phyloP scores from a whole-genome alignment of 257 asterid species.

The Solanum ahanhuiri region DNA sequence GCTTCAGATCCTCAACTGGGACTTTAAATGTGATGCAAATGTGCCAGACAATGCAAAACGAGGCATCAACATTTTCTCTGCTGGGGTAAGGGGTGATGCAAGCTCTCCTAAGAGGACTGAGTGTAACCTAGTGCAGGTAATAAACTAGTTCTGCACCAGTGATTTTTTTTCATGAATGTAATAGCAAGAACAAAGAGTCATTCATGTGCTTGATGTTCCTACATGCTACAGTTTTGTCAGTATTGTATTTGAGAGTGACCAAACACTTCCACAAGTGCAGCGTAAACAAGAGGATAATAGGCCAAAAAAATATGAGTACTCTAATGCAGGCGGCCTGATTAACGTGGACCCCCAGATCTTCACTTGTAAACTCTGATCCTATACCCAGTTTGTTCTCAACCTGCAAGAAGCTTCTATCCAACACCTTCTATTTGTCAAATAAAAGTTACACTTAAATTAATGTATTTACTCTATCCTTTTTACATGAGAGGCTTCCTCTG shows the following conservation, averaged over 20 bases:
- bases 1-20: slow-evolving; percentile 96
- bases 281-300: neutral
- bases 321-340: neutral
- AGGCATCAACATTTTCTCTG: slow-evolving; percentile 45
- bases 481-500: neutral
- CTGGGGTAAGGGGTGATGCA: slow-evolving; percentile 38
- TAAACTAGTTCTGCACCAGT: slow-evolving; percentile 2
- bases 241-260: neutral
- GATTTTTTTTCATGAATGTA: neutral
- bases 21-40: slow-evolving; percentile 42
- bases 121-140: slow-evolving; percentile 76
- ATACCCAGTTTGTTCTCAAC: neutral
- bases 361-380: neutral
- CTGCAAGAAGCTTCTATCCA: neutral
- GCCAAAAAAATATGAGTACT: neutral
- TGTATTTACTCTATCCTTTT: neutral
- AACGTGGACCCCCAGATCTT: neutral
- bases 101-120: slow-evolving; percentile 43
- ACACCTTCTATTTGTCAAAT: neutral
- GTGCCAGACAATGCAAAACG: slow-evolving; percentile 33
- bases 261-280: neutral
- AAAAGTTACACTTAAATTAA: neutral
- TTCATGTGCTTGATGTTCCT: neutral
- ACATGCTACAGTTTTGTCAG: neutral
- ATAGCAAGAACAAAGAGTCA: neutral